Evolutionary conservation across 768 basidiomycete genomes (phyloP).

Genomic region (Lanmaoa rubissima): DNA sequence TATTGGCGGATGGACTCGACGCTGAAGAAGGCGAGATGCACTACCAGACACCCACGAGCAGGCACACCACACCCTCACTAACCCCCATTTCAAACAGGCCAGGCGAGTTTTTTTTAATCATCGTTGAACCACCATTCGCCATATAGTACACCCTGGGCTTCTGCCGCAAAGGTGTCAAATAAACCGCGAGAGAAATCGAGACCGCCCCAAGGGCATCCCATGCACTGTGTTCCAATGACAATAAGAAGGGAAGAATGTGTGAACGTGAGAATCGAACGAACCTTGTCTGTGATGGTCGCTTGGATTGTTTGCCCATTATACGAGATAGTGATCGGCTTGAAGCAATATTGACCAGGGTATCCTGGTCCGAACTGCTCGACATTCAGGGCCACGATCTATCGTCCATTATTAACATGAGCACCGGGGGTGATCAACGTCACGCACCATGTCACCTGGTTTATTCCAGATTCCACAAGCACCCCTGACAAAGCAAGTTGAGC

Average conservation of each 20-base stretch:
- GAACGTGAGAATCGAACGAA: conserved; percentile 20
- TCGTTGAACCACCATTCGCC: conserved; percentile 58
- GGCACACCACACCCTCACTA: background rate
- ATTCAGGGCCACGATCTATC: conserved; percentile 30
- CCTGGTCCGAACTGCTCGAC: conserved; percentile 49
- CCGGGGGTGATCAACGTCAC: background rate
- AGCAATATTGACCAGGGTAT: conserved; percentile 65
- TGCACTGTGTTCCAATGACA: conserved; percentile 44
- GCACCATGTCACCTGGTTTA: conserved; percentile 29
- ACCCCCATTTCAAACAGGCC: no score
- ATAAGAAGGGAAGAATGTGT: background rate
- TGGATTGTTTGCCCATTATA: conserved; percentile 50
- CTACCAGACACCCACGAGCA: background rate
- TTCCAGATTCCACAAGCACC: conserved; percentile 54
- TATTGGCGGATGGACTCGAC: background rate
- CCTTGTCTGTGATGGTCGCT: conserved; percentile 64
- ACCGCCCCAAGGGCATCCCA: conserved; percentile 60
- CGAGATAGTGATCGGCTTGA: conserved; percentile 57
- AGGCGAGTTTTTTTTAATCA: conserved; percentile 12
- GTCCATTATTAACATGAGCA: background rate
- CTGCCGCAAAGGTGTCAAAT: conserved; percentile 54
- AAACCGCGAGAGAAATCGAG: conserved; percentile 70
- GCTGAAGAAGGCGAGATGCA: background rate
- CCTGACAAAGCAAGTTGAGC: conserved; percentile 28
- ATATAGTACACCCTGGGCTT: conserved; percentile 50